Evolutionary conservation across 2,329 filamentous ascomycete genomes (phyloP), one percentile per base, ranked within the genome.

Genomic region (Epichloe brachyelytri): DNA sequence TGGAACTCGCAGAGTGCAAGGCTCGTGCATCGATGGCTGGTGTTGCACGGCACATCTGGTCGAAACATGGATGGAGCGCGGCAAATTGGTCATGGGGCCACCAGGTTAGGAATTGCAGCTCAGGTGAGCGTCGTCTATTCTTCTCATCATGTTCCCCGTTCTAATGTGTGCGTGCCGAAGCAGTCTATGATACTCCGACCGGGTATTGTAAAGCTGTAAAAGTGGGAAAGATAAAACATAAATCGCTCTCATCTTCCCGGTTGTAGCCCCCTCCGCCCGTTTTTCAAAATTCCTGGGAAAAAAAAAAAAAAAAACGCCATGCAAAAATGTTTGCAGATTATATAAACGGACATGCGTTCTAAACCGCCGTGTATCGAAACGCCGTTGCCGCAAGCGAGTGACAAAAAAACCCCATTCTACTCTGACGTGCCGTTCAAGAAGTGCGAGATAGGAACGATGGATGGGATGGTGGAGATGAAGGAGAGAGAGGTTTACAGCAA

Each of bases 71-170:
- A 22, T 22, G 22, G 22, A 22, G 22, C 22, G 26, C 8, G 26
- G 26, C 26, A 30, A 30, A 30, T 10, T 10, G 26, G 26, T 10
- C 3, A 30, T 4, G 8, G 8, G 26, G 3, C 10, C 10, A 10
- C 8, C 3, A 30, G 3, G 8, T 1, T 10, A 10, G 26, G 12
- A 10, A 43, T 11, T 1, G 19, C 38, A 37, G 47, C 47, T 43
- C 38, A 43, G 7, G 14, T 8, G 38, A 22, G 46, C 47, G 5
- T 49, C 30, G 26, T 51, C 50, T 44, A 51, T 51, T 51, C 38
- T 48, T 47, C 40, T 48, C 37, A 44, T 48, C 40, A 45, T 48
- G 15, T 44, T 33, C 40, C 50, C 50, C 34, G 45, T 47, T 36
- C 39, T 26, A 49, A 43, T 20, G 36, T 30, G 8, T 39, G 46